phyloP scores from a whole-genome alignment of 768 basidiomycete species.

The Russula compacta region DNA sequence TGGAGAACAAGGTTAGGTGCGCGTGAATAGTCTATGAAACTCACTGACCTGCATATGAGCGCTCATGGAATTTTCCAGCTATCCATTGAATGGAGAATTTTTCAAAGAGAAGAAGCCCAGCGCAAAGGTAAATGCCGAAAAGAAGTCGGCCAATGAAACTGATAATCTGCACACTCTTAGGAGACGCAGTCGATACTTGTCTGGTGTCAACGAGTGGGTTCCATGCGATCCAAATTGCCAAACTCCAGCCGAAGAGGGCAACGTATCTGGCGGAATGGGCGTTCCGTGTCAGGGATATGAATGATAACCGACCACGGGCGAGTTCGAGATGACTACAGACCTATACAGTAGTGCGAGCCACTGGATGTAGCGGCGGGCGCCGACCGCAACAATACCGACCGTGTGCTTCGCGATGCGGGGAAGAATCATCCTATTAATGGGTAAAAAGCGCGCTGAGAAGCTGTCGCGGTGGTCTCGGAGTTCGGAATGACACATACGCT shows the following conservation, averaged over 20 bases:
- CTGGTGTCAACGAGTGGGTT: constrained; percentile 50
- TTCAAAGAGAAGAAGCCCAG: constrained; percentile 64
- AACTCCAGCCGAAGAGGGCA: constrained; percentile 59
- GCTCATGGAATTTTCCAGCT: constrained; percentile 71
- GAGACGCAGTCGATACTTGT: constrained; percentile 27
- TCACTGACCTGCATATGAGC: constrained; percentile 50
- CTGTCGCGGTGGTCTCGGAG: neutral
- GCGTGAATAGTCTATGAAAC: constrained; percentile 1
- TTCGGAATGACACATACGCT: constrained; percentile 37
- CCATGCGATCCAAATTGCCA: constrained; percentile 63
- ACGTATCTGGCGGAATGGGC: constrained; percentile 36
- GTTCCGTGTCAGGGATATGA: neutral
- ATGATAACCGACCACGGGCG: constrained; percentile 21
- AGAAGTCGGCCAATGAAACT: constrained; percentile 53
- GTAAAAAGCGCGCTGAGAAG: neutral
- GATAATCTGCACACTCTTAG: constrained; percentile 34
- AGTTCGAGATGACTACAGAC: constrained; percentile 28
- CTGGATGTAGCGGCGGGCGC: constrained; percentile 65
- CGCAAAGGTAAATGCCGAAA: constrained; percentile 63
- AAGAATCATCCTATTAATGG: constrained; percentile 28
- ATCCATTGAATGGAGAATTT: constrained; percentile 87
- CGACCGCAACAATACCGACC: constrained; percentile 65
- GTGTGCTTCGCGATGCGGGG: constrained; percentile 51
- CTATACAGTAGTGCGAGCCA: constrained; percentile 62
- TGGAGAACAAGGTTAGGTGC: neutral